Base-by-base conservation (phyloP, 192 early-diverging fungal genomes). In the Linnemannia zychae region DNA sequence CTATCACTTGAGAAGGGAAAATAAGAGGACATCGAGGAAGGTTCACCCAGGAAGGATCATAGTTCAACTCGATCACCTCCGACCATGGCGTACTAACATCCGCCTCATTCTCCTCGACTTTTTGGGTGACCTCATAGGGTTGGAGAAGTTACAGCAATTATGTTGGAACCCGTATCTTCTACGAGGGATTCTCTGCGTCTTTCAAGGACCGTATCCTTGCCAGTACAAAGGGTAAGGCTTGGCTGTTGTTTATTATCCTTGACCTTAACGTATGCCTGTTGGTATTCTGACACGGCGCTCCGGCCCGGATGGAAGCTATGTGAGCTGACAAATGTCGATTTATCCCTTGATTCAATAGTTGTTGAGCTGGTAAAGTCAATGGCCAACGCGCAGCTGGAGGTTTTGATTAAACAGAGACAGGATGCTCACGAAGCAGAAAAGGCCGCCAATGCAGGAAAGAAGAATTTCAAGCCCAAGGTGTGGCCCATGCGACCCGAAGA, bases 111-210 rank as follows among this genome's bases (percentile, higher is more conserved):
- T 47, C 71, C 75, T 71, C 38, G 24, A 65, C 57, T 4, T n/a
- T 78, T 63, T 63, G 24, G 57, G 31, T 63, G 24, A 15, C 31
- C 24, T 12, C 49, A 71, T 77, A 96, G 95, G 95, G 95, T 12
- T 96, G 95, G 95, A 90, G 94, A 88, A 92, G 93, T 38, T 95
- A 96, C 74, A 93, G 91, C 77, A 89, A 93, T 71, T 95, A 95
- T 81, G 93, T 96, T 72, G 95, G 95, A 33, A 88, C 91, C 18
- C 87, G 90, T 13, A 90, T 95, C 52, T 88, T 94, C 40, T 96
- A 95, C 67, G 91, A 92, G 28, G 93, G 91, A 38, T 96, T 94
- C 72, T 87, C 91, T n/a, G 72, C 80, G 12, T 89, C 91, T n/a
- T 93, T 95, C 67, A 93, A 91, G 76, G 87, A 90, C 36, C 86